Conservation (phyloP, 352 stramenopile genomes). For the Globisporangium canariense region DNA sequence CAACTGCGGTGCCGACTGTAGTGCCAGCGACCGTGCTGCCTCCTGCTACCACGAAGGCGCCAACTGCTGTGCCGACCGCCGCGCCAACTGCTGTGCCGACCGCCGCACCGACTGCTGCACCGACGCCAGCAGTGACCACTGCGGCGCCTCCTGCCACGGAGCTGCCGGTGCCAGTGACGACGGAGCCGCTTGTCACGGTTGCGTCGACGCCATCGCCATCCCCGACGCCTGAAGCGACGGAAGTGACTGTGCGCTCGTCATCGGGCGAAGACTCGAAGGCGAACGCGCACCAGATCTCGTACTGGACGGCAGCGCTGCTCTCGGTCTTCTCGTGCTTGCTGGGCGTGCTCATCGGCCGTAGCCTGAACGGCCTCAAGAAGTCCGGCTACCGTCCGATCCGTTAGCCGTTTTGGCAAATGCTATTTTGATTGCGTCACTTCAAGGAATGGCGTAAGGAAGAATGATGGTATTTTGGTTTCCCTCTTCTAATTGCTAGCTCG, state of each 20-base stretch:
- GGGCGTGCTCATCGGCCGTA: slow-evolving; percentile 54
- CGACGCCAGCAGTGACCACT: not conserved
- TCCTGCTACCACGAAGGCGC: slow-evolving; percentile 1
- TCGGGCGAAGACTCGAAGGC: slow-evolving; percentile 14
- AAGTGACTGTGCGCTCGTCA: slow-evolving; percentile 12
- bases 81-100: slow-evolving; percentile 5
- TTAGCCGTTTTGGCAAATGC: slow-evolving; percentile 13
- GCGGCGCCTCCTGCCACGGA: not conserved
- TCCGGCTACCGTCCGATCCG: slow-evolving; percentile 47
- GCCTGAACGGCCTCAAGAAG: slow-evolving; percentile 43
- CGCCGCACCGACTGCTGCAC: slow-evolving; percentile 1
- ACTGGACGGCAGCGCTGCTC: slow-evolving; percentile 47
- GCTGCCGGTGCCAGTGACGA: slow-evolving; percentile 1
- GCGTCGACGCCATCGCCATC: not conserved
- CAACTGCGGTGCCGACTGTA: slow-evolving; percentile 1
- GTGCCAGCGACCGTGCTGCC: slow-evolving; percentile 5
- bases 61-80: too few species aligned
- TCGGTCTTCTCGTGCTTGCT: slow-evolving; percentile 39
- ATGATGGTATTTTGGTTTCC: not conserved
- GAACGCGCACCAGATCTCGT: slow-evolving; percentile 32
- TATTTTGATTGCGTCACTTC: not conserved
- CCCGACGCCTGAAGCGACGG: not conserved
- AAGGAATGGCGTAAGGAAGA: too few species aligned
- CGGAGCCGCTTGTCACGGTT: not conserved
- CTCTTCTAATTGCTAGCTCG: not conserved